Evolutionary conservation across 495 filamentous ascomycete species (phyloP).

Genomic region (Podospora sp.): DNA sequence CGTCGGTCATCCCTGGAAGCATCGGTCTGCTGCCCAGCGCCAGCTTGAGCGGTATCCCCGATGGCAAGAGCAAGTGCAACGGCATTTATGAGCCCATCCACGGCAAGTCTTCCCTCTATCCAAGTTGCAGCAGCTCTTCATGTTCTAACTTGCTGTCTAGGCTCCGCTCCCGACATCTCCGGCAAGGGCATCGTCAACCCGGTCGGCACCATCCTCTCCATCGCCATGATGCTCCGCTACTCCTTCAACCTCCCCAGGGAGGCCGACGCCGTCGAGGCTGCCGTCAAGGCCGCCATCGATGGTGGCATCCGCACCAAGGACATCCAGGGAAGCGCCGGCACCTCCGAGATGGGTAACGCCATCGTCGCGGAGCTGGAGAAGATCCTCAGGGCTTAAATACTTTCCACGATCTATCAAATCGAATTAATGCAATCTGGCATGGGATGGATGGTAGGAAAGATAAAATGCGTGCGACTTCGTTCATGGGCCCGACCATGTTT

Average conservation of each 20-base stretch:
- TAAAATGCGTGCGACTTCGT: neutral
- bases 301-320: constrained; percentile 74
- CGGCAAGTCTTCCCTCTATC: constrained; percentile 57
- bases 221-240: constrained; percentile 92
- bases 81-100: constrained; percentile 99
- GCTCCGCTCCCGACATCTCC: constrained; percentile 75
- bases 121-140: neutral
- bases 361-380: constrained; percentile 69
- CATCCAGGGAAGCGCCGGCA: constrained; percentile 72
- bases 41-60: constrained; percentile 82
- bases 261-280: constrained; percentile 74
- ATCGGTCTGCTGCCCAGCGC: constrained; percentile 90
- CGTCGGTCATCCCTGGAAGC: constrained; percentile 91
- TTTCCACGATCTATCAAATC: neutral
- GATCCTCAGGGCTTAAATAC: constrained; percentile 46
- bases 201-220: constrained; percentile 79
- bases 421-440: neutral
- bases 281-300: constrained; percentile 77
- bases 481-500: neutral
- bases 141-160: constrained; percentile 28
- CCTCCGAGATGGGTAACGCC: constrained; percentile 80
- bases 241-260: constrained; percentile 75
- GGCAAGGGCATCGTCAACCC: constrained; percentile 89
- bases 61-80: constrained; percentile 70
- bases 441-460: neutral